Percentiles rank a stretch among this genome's conserved stretches.
Evolutionary conservation across 441 rosid genomes (phyloP).

Genomic region (Mallotus japonicus): DNA sequence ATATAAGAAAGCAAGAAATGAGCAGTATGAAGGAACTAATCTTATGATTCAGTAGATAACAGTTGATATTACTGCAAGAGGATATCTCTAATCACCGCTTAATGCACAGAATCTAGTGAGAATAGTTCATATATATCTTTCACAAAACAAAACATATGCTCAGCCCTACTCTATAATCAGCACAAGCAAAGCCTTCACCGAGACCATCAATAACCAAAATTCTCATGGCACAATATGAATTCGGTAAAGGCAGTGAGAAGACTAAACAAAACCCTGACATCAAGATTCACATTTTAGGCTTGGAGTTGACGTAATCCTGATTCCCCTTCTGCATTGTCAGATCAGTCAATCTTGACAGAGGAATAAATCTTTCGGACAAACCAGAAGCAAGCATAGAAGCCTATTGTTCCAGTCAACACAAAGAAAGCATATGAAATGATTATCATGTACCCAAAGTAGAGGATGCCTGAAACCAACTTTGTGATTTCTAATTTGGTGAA

Average conservation of each 20-base stretch:
- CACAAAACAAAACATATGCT: constrained; percentile 15
- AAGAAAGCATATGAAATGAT: constrained; percentile 86
- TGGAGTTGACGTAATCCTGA: not conserved
- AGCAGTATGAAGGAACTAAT: not conserved
- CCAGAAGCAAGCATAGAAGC: constrained; percentile 97
- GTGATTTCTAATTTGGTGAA: constrained; percentile 92
- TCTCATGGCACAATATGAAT: constrained; percentile 10
- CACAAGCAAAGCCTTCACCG: constrained; percentile 10
- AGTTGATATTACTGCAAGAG: not conserved
- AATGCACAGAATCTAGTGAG: constrained; percentile 21
- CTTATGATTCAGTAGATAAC: constrained; percentile 3
- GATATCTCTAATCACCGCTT: constrained; percentile 10
- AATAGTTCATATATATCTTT: constrained; percentile 18
- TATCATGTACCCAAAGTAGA: constrained; percentile 88
- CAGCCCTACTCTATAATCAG: constrained; percentile 24
- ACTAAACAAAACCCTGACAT: constrained; percentile 1
- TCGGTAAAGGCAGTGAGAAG: constrained; percentile 13
- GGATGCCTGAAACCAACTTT: constrained; percentile 79
- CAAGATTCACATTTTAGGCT: constrained; percentile 12
- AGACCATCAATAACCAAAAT: constrained; percentile 14
- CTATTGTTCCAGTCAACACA: constrained; percentile 83
- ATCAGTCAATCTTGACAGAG: constrained; percentile 86
- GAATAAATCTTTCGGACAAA: constrained; percentile 90
- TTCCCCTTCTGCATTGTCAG: constrained; percentile 16
- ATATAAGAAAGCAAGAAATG: not conserved